Percentiles rank a stretch among this genome's conserved stretches.
These are phyloP conservation scores for Pythium dissimile DNA, from an alignment of 352 stramenopile genomes.

Conservation along the genomic window DNA sequence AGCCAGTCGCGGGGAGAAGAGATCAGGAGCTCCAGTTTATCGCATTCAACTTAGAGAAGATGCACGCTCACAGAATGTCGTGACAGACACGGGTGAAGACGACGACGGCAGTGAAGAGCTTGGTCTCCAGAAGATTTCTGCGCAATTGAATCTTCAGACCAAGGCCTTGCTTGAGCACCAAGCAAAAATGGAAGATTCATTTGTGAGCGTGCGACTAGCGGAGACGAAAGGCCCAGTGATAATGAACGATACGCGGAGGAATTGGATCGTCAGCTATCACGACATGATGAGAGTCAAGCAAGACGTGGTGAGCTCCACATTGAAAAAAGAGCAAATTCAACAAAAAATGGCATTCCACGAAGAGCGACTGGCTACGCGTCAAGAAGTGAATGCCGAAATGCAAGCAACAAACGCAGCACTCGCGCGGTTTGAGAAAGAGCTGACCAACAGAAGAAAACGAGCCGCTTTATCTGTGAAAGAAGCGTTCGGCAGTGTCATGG, in stretches of 20 bases:
- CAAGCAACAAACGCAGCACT: conserved; percentile 23
- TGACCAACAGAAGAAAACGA: conserved; percentile 29
- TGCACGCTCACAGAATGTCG: background rate
- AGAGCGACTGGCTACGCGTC: background rate
- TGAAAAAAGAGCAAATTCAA: conserved; percentile 15
- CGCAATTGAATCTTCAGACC: conserved; percentile 26
- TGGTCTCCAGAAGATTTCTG: conserved; percentile 18
- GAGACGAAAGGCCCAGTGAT: conserved; percentile 34
- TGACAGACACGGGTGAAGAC: background rate
- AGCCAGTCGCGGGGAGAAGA: conserved; percentile 9
- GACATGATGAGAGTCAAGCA: conserved; percentile 27
- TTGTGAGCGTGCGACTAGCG: conserved; percentile 23
- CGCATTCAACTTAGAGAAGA: conserved; percentile 1
- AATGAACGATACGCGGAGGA: conserved; percentile 35
- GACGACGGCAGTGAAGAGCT: conserved; percentile 11
- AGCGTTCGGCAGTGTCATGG: conserved; percentile 4
- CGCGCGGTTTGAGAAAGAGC: conserved; percentile 32
- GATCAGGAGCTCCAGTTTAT: background rate
- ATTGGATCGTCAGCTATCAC: conserved; percentile 26
- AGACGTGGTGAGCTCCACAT: conserved; percentile 11
- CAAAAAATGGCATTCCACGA: conserved; percentile 8
- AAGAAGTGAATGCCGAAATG: conserved; percentile 12
- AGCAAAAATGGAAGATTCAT: conserved; percentile 30
- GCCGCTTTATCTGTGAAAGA: conserved; percentile 31
- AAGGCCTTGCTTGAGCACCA: conserved; percentile 23